Evolutionary conservation across 495 filamentous ascomycete genomes (phyloP), one percentile per base, ranked within the genome.

Genomic region (Penicillium flavigenum): DNA sequence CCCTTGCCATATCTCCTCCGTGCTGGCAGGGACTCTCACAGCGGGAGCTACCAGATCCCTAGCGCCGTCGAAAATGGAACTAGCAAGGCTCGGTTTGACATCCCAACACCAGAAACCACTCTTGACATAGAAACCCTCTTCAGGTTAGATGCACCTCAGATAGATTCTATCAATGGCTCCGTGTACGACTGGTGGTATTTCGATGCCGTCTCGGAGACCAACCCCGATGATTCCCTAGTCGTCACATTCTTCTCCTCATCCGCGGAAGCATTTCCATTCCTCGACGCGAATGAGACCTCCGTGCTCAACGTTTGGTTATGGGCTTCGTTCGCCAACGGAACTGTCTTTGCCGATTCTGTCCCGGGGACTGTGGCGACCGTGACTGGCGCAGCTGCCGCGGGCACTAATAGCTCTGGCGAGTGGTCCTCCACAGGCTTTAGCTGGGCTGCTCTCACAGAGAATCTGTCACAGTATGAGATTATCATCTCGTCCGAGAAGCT

Each of bases 181-280:
- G 65, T 65, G 11, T 77, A 66, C 45, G 72, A 76, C 60, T 76
- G 73, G 72, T 77, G 72, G 74, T 74, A 72, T 60, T 77, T 74
- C 26, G 73, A 77, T 56, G 72, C 58, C 11, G 61, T 77, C 12
- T 61, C 68, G 6, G 31, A 46, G 4, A 42, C 47, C 4, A 56
- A 63, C 53, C 50, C 61, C 1, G 48, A 54, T 14, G 60, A 60
- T 19, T 65, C 61, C 1, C 22, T 76, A 4, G 63, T 62, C 0
- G 22, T 75, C 8, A 68, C 63, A 11, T 72, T 77, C 56, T 70
- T 67, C 47, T 63, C 63, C 7, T 61, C 68, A 6, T 55, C 63
- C 1, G 46, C 53, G 6, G 26, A 17, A 17, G 67, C 63, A n/a
- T 71, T 67, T 43, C 63, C 65, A 12, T 62, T 62, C 22, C 42